Evolutionary conservation across 257 asterid genomes (phyloP).

Genomic region (Ballota nigra): DNA sequence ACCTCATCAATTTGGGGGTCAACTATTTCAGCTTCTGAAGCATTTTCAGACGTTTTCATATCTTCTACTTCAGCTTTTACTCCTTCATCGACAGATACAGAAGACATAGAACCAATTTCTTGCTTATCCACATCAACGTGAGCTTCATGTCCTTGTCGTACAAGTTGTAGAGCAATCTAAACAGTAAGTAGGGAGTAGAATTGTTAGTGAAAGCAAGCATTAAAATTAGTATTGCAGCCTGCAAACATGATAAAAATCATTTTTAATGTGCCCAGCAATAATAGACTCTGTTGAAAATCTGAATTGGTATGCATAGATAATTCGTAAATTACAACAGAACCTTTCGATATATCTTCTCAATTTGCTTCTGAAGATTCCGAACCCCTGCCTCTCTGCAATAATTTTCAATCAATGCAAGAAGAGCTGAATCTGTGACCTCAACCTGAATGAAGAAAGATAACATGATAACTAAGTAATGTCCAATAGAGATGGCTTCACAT

Average conservation of each 20-base stretch:
- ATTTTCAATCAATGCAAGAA: slow-evolving; percentile 85
- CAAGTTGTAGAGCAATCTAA: slow-evolving; percentile 91
- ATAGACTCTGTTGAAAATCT: neutral
- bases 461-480: slow-evolving; percentile 18
- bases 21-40: slow-evolving; percentile 54
- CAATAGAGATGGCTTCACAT: neutral
- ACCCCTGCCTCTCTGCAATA: slow-evolving; percentile 99
- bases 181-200: slow-evolving; percentile 13
- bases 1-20: slow-evolving; percentile 33
- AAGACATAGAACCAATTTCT: slow-evolving; percentile 30
- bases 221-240: neutral
- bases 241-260: slow-evolving; percentile 8
- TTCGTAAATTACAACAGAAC: slow-evolving; percentile 28
- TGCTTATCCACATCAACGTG: slow-evolving; percentile 33
- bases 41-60: slow-evolving; percentile 30
- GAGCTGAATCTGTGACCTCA: slow-evolving; percentile 88
- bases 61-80: slow-evolving; percentile 33
- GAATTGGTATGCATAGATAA: neutral
- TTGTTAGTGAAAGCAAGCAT: slow-evolving; percentile 2
- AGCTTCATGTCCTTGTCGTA: slow-evolving; percentile 48
- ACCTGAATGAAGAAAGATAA: slow-evolving; percentile 52
- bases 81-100: slow-evolving; percentile 32
- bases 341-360: slow-evolving; percentile 97
- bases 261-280: neutral
- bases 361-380: slow-evolving; percentile 98